These are phyloP conservation scores for Abrus pulchellus DNA, from an alignment of 306 rosid genomes.

Conservation along the genomic window DNA sequence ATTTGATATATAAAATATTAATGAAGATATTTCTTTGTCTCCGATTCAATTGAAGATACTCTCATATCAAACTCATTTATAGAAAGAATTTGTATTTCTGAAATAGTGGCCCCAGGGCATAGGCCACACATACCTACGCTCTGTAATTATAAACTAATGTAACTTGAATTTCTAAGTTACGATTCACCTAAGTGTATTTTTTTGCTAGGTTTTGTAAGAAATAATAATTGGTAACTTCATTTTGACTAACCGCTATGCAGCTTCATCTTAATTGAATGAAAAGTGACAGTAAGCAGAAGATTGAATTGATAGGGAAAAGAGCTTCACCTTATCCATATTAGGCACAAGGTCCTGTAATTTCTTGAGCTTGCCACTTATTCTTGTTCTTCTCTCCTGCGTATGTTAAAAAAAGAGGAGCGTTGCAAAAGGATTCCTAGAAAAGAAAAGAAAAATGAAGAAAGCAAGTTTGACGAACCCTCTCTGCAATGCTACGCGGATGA, in stretches of 20 bases:
- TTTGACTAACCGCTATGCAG: no score
- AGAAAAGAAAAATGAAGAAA: background rate
- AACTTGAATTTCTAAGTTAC: background rate
- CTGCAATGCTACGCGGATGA: slow-evolving; percentile 98
- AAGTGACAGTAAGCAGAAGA: background rate
- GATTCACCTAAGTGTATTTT: no score
- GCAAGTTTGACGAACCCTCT: slow-evolving; percentile 64
- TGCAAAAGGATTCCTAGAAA: background rate
- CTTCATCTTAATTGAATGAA: no score
- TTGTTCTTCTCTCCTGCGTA: slow-evolving; percentile 86
- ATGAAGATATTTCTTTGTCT: no score
- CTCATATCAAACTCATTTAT: background rate
- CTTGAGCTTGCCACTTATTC: slow-evolving; percentile 90
- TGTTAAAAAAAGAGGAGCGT: background rate
- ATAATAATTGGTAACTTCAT: no score
- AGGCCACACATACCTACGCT: background rate
- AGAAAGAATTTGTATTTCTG: background rate
- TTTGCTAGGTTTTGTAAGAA: no score
- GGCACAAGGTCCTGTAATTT: slow-evolving; percentile 95
- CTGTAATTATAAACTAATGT: background rate
- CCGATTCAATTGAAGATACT: slow-evolving; percentile 23
- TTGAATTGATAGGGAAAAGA: background rate
- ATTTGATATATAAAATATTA: slow-evolving; percentile 13
- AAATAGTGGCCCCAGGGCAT: slow-evolving; percentile 2
- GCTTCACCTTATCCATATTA: slow-evolving; percentile 92